Evolutionary conservation across 129 eudicot genomes (phyloP).

Genomic region (Ambrosia artemisiifolia): DNA sequence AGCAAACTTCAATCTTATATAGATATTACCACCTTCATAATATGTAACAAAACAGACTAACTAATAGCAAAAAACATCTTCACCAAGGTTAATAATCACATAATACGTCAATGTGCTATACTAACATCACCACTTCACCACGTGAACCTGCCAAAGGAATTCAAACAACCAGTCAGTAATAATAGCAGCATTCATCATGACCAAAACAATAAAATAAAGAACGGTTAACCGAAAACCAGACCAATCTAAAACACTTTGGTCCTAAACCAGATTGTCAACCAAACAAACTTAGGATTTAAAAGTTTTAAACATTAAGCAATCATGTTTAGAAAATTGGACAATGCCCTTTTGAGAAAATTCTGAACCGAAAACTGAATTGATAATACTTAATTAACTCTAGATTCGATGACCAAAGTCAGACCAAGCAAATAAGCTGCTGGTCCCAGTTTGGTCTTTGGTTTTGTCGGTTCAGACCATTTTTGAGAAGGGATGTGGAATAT

Average conservation of each 20-base stretch:
- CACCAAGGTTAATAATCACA: background rate
- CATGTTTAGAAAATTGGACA: background rate
- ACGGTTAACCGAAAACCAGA: background rate
- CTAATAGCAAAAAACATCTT: constrained; percentile 14
- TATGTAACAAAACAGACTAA: constrained; percentile 11
- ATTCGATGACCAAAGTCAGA: background rate
- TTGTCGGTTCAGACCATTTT: background rate
- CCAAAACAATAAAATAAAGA: background rate
- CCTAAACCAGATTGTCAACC: background rate
- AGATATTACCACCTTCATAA: constrained; percentile 24
- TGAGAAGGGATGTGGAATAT: background rate
- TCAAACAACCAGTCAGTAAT: background rate
- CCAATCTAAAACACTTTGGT: background rate
- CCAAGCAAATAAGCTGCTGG: background rate
- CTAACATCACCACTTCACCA: constrained; percentile 46
- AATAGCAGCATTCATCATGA: background rate
- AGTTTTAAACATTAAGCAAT: background rate
- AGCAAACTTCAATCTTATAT: background rate
- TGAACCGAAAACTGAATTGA: background rate
- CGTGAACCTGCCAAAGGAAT: constrained; percentile 34
- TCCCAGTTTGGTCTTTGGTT: background rate
- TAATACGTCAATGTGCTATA: background rate
- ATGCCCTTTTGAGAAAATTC: background rate
- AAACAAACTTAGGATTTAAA: background rate
- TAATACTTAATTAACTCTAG: background rate